A percentile compares a stretch with the other conserved stretches of the same genome.
These are phyloP conservation scores for Microbotryum scabiosae DNA, from an alignment of 1,284 basidiomycete species.

Conservation along the genomic window DNA sequence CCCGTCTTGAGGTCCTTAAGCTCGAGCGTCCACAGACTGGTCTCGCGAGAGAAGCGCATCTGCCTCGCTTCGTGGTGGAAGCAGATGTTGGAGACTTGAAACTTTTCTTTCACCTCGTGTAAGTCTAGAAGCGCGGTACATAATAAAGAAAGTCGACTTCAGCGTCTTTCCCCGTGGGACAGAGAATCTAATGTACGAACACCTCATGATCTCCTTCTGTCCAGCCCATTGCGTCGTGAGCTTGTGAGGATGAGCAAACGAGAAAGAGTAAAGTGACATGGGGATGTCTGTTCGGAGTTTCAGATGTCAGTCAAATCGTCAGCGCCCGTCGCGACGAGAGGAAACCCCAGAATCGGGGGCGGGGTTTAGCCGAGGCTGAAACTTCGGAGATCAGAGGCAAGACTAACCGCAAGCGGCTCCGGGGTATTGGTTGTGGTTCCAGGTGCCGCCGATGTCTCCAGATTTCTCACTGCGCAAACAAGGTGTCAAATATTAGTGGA, in stretches of 20 bases:
- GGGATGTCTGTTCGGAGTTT: too few species aligned
- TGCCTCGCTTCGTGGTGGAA: conserved; percentile 14
- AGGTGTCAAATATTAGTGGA: too few species aligned
- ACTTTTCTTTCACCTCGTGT: conserved; percentile 13
- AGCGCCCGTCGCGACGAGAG: conserved; percentile 18
- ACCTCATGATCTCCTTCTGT: conserved; percentile 15
- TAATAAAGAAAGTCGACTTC: too few species aligned
- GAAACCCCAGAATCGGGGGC: conserved; percentile 18
- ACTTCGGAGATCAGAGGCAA: background rate
- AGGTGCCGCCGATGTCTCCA: conserved; percentile 26
- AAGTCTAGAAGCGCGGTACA: conserved; percentile 9
- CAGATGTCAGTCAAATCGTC: too few species aligned
- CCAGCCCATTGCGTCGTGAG: conserved; percentile 20
- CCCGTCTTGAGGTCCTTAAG: conserved; percentile 19
- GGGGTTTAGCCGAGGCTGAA: conserved; percentile 21
- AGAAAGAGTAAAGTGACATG: too few species aligned
- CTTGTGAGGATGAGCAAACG: conserved; percentile 12
- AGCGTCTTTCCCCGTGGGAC: too few species aligned
- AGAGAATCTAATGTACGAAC: background rate
- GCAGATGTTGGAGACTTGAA: conserved; percentile 21
- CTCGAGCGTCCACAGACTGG: conserved; percentile 23
- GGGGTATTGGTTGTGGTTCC: conserved; percentile 7
- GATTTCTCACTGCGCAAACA: conserved; percentile 10
- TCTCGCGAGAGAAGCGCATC: conserved; percentile 18
- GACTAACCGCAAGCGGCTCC: too few species aligned